Base-by-base conservation (phyloP, 2,329 filamentous ascomycete species). In the Trichoderma brevicompactum region DNA sequence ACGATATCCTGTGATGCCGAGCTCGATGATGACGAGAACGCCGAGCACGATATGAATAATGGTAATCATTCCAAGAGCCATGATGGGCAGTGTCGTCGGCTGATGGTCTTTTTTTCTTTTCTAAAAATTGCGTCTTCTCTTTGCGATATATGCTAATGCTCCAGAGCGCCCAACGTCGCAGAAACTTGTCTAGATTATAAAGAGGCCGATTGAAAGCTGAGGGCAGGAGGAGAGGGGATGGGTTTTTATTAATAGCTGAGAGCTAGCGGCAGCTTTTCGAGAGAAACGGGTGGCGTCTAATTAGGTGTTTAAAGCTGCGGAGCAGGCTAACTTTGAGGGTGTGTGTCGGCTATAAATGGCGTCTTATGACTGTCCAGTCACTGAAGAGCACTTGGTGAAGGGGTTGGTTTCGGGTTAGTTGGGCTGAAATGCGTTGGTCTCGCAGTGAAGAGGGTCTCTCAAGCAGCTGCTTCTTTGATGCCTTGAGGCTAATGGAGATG, bases 1-100 rank as follows among this genome's bases (percentile, higher is more conserved):
- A 93, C 92, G 81, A 73, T 94, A 93, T 60, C 84, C 89, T 54
- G 87, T 89, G 41, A 96, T 78, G 23, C 89, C 92, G 9, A 96
- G 85, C 71, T 93, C 87, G 69, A 94, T 87, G 68, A 95, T 81
- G 41, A 88, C 83, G 71, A 96, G 85, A 46, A 92, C 69, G 10
- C 82, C 84, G 72, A 94, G 89, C 56, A 86, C 80, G 66, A 85
- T 82, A 74, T 92, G 90, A 46, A 91, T 80, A 46, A 89, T 85
- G 70, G 87, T 80, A 44, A 87, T 79, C 72, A 87, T 83, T 67
- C 79, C 80, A 73, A 85, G 75, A 36, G 79, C 78, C 85, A 87
- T 86, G 56, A 69, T 76, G 74, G 46, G 60, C 56, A 61, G 49
- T 41, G 5, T 44, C 58, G n/a, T 38, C 9, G 40, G 28, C 41